These are phyloP conservation scores for Lactarius quietus DNA, from an alignment of 768 basidiomycete species.

Conservation along the genomic window DNA sequence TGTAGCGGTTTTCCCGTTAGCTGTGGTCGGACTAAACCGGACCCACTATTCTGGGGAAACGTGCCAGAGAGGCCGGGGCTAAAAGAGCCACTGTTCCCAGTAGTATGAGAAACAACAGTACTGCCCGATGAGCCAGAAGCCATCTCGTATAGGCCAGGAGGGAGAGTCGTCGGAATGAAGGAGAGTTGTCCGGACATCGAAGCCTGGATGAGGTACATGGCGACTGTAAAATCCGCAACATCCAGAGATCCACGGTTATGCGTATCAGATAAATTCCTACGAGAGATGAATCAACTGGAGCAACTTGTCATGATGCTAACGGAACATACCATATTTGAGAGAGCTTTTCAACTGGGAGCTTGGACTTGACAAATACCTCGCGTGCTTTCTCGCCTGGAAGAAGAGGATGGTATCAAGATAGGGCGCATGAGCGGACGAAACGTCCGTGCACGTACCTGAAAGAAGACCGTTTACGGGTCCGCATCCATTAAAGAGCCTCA, in stretches of 20 bases:
- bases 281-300: slow-evolving; percentile 1
- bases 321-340: slow-evolving; percentile 82
- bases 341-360: slow-evolving; percentile 80
- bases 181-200: slow-evolving; percentile 76
- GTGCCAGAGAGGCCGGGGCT: slow-evolving; percentile 50
- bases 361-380: slow-evolving; percentile 88
- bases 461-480: slow-evolving; percentile 76
- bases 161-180: slow-evolving; percentile 68
- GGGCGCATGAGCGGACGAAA: neutral
- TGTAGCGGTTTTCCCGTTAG: slow-evolving; percentile 38
- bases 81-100: slow-evolving; percentile 55
- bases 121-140: slow-evolving; percentile 40
- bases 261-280: slow-evolving; percentile 92
- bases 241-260: slow-evolving; percentile 89
- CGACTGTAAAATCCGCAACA: slow-evolving; percentile 87
- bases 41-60: slow-evolving; percentile 63
- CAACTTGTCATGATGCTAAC: neutral
- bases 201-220: slow-evolving; percentile 95
- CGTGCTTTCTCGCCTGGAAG: slow-evolving; percentile 77
- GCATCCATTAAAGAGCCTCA: slow-evolving; percentile 66
- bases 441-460: slow-evolving; percentile 49
- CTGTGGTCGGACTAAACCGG: slow-evolving; percentile 31
- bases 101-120: slow-evolving; percentile 48
- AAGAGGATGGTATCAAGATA: neutral
- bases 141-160: slow-evolving; percentile 83